Conservation (phyloP, 208 protist genomes). For the Sergeia podlipaevii region DNA sequence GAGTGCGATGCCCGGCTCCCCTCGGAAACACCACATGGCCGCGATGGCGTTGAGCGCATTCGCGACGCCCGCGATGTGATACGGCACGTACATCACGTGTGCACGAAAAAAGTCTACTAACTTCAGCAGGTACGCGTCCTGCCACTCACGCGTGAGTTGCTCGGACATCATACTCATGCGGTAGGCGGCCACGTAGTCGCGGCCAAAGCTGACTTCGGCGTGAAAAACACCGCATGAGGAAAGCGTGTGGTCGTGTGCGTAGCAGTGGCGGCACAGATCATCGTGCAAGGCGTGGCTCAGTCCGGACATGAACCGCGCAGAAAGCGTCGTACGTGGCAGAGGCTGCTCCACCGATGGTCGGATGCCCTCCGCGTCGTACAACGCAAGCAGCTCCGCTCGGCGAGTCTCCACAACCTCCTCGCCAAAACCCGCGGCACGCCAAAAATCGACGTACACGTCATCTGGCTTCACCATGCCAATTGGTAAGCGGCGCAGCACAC, state of each 20-base stretch:
- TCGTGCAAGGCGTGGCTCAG: conserved; percentile 59
- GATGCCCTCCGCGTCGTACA: conserved; percentile 58
- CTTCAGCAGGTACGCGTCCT: conserved; percentile 71
- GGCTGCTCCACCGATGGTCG: conserved; percentile 32
- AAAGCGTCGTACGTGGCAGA: conserved; percentile 48
- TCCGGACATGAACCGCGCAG: conserved; percentile 45
- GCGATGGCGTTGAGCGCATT: conserved; percentile 82
- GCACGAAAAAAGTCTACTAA: conserved; percentile 59
- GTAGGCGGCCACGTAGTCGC: conserved; percentile 83
- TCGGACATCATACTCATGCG: conserved; percentile 89
- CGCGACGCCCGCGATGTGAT: conserved; percentile 78
- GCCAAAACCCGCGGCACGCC: conserved; percentile 57
- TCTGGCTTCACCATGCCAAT: conserved; percentile 49
- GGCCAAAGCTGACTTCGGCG: conserved; percentile 76
- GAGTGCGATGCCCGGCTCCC: conserved; percentile 74
- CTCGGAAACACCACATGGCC: conserved; percentile 82
- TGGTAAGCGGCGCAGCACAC: conserved; percentile 69
- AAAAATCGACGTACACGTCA: conserved; percentile 41
- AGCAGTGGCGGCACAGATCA: conserved; percentile 82
- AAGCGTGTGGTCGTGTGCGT: conserved; percentile 56
- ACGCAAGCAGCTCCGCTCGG: conserved; percentile 30
- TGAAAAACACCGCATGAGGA: conserved; percentile 74
- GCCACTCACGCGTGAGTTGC: conserved; percentile 70
- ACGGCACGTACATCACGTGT: conserved; percentile 71
- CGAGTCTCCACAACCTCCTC: conserved; percentile 41